These are phyloP conservation scores for Clonostachys solani DNA, from an alignment of 2,329 filamentous ascomycete genomes.

Conservation along the genomic window DNA sequence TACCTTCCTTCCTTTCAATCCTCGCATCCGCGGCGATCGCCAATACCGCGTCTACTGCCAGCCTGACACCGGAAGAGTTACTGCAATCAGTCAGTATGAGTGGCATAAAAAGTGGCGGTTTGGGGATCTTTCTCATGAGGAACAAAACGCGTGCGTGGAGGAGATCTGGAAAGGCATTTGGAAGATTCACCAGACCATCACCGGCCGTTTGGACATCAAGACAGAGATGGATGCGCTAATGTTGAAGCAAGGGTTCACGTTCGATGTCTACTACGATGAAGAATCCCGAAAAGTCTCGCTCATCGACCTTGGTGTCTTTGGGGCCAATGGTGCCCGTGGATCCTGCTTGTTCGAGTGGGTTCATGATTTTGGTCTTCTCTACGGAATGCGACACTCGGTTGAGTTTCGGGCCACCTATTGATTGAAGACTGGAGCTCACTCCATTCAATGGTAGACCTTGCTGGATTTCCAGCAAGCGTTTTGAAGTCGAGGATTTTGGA, in stretches of 20 bases:
- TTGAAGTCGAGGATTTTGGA: no score
- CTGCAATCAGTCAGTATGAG: slow-evolving; percentile 32
- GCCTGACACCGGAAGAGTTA: slow-evolving; percentile 20
- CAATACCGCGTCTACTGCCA: slow-evolving; percentile 40
- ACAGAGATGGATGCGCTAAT: slow-evolving; percentile 18
- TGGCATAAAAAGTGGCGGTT: slow-evolving; percentile 30
- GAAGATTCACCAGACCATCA: slow-evolving; percentile 16
- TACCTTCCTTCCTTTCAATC: slow-evolving; percentile 34
- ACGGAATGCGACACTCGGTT: slow-evolving; percentile 20
- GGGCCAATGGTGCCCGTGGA: slow-evolving; percentile 34
- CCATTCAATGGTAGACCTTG: no score
- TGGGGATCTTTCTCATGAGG: slow-evolving; percentile 2
- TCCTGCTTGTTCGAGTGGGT: slow-evolving; percentile 42
- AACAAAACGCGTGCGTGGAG: slow-evolving; percentile 6
- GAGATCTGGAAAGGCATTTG: slow-evolving; percentile 11
- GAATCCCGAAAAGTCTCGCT: slow-evolving; percentile 16
- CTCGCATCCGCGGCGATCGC: slow-evolving; percentile 23
- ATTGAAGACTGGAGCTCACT: no score
- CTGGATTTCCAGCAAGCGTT: no score
- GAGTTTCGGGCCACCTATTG: slow-evolving; percentile 18
- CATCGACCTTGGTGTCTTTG: slow-evolving; percentile 41
- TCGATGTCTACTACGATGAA: slow-evolving; percentile 33
- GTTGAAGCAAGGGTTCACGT: slow-evolving; percentile 31
- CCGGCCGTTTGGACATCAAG: slow-evolving; percentile 11
- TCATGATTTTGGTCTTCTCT: slow-evolving; percentile 25